These are phyloP conservation scores for Arthrobotrys sinensis DNA, from an alignment of 2,329 filamentous ascomycete species.

Conservation along the genomic window DNA sequence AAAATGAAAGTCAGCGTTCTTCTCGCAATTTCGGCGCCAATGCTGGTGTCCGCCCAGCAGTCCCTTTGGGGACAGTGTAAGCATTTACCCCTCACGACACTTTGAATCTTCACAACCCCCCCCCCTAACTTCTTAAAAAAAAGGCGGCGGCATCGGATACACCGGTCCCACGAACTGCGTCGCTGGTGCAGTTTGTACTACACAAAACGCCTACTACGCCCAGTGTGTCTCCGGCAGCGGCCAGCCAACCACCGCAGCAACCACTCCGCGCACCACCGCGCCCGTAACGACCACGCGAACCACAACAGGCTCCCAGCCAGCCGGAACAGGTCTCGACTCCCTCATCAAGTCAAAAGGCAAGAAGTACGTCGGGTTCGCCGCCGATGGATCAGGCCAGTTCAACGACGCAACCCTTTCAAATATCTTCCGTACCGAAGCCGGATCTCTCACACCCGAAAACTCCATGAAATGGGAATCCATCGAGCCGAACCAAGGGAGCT, in stretches of 20 bases:
- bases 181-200: slow-evolving; percentile 60
- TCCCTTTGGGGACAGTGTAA: slow-evolving; percentile 58
- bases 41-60: slow-evolving; percentile 53
- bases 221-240: slow-evolving; percentile 62
- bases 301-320: slow-evolving; percentile 14
- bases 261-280: slow-evolving; percentile 1
- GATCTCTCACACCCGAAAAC: slow-evolving; percentile 78
- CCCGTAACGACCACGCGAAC: slow-evolving; percentile 16
- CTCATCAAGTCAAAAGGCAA: slow-evolving; percentile 61
- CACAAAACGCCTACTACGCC: slow-evolving; percentile 63
- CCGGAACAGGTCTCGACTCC: slow-evolving; percentile 48
- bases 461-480: slow-evolving; percentile 78
- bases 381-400: slow-evolving; percentile 72
- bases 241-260: slow-evolving; percentile 10
- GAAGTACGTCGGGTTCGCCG: slow-evolving; percentile 74
- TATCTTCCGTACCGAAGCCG: slow-evolving; percentile 75
- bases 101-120: neutral
- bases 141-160: slow-evolving; percentile 67
- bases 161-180: slow-evolving; percentile 62
- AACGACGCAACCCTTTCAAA: slow-evolving; percentile 70
- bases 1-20: slow-evolving; percentile 46
- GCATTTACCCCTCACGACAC: slow-evolving; percentile 46
- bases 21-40: slow-evolving; percentile 49
- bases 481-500: slow-evolving; percentile 70
- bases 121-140: neutral